Evolutionary conservation across 176 grass and related monocot genomes (phyloP), one percentile per base, ranked within the genome.

Genomic region (Raddia distichophylla): DNA sequence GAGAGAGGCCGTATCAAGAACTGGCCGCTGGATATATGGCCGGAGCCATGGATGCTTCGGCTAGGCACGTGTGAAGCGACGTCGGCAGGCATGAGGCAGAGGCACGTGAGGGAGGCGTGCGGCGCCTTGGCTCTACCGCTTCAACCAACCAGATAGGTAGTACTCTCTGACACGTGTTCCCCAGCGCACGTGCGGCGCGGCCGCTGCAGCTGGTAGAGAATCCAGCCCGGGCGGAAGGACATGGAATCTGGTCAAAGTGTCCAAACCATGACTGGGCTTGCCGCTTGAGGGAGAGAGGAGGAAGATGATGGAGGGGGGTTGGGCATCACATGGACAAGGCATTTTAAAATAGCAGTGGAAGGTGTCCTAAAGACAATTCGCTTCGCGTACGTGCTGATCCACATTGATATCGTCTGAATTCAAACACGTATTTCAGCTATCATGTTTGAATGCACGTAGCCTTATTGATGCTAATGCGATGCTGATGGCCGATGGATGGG

Each of bases 231-330:
- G 62, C 35, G 68, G 63, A 81, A 42, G 64, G 5, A 43, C 54
- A 78, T 18, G 83, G 84, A 84, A 70, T 84, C 89, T 76, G 85
- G 85, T 91, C 85, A 91, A 80, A 85, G 34, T 6, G 74, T 3
- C 13, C 6, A 8, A 40, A 44, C 27, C 11, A 16, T 7, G 15
- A 67, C 74, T 6, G 67, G 80, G 17, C 45, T n/a, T 27, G 8
- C 2, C 2, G 32, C 5, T n/a, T 37, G 47, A 75, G 72, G 15
- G 6, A 1, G 16, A 22, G 52, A 45, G 70, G 64, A 55, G 47
- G 57, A 83, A 71, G 44, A 64, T 20, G 49, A 3, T 8, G 37
- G 1, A 40, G 37, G n/a, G 34, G 1, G 8, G 55, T 48, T 71
- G 83, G 87, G 44, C 69, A 5, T 53, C 84, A 91, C 77, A 66